Evolutionary conservation across 495 filamentous ascomycete genomes (phyloP).

Genomic region (Usnea hakonensis): DNA sequence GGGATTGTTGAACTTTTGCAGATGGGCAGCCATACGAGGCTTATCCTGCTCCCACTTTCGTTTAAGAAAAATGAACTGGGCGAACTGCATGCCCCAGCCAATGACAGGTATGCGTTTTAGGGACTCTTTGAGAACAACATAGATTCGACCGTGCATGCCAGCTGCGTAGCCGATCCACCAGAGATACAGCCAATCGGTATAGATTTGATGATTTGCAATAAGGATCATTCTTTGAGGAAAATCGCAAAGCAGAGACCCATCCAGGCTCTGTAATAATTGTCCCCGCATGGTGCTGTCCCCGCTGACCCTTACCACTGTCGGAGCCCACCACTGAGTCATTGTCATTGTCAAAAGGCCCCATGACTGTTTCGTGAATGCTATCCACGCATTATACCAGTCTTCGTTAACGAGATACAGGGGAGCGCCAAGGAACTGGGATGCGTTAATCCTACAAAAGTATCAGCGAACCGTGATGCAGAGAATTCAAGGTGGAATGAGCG

Average conservation of each 20-base stretch:
- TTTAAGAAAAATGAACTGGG: constrained; percentile 76
- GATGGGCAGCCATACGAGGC: constrained; percentile 56
- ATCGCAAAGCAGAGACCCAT: constrained; percentile 61
- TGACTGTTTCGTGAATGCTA: constrained; percentile 66
- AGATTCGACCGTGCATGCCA: constrained; percentile 71
- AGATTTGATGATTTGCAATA: constrained; percentile 83
- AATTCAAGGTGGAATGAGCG: neutral
- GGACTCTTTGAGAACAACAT: constrained; percentile 78
- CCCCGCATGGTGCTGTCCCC: constrained; percentile 66
- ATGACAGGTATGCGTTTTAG: constrained; percentile 69
- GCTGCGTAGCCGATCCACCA: constrained; percentile 82
- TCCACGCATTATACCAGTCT: constrained; percentile 67
- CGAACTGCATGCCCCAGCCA: constrained; percentile 74
- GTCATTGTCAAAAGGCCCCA: constrained; percentile 68
- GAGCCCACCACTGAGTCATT: constrained; percentile 76
- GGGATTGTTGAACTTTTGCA: constrained; percentile 56
- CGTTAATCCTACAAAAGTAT: constrained; percentile 43
- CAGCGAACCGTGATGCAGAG: neutral
- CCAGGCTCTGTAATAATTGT: constrained; percentile 53
- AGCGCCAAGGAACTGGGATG: constrained; percentile 58
- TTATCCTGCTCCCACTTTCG: constrained; percentile 76
- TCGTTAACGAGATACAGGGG: constrained; percentile 63
- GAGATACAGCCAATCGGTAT: constrained; percentile 82
- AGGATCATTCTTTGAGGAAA: constrained; percentile 72
- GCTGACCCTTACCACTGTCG: constrained; percentile 66